A percentile compares a stretch with the other conserved stretches of the same genome.
These are phyloP conservation scores for Dispira parvispora DNA, from an alignment of 192 early-diverging fungal genomes.

Conservation along the genomic window DNA sequence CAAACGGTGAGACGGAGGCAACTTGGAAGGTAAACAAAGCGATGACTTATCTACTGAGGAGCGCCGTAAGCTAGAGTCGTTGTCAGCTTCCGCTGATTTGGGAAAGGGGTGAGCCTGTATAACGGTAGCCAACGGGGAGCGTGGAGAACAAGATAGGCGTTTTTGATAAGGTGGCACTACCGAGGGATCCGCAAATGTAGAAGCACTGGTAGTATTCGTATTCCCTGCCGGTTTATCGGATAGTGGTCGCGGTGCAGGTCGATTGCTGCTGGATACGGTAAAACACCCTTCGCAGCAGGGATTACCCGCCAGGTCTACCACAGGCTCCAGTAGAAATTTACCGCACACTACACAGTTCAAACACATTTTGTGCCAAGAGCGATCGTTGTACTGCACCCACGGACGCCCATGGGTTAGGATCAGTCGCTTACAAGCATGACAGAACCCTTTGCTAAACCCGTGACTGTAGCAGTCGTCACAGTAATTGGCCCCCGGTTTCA, in stretches of 20 bases:
- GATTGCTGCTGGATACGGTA: constrained; percentile 5
- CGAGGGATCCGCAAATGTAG: not conserved
- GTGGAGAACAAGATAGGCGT: not conserved
- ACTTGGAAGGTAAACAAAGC: not conserved
- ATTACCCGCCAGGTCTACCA: constrained; percentile 20
- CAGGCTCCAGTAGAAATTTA: constrained; percentile 21
- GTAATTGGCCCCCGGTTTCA: constrained; percentile 22
- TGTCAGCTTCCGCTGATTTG: not conserved
- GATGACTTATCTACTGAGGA: constrained; percentile 2
- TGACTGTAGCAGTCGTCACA: constrained; percentile 30
- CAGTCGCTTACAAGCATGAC: constrained; percentile 23
- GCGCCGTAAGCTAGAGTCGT: not conserved
- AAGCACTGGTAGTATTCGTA: no score
- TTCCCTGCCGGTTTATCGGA: not conserved
- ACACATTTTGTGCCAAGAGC: constrained; percentile 32
- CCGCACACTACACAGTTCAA: constrained; percentile 23
- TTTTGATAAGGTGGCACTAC: constrained; percentile 3
- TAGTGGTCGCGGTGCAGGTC: constrained; percentile 5
- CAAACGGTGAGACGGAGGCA: constrained; percentile 1
- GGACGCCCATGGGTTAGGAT: constrained; percentile 29
- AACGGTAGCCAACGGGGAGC: constrained; percentile 9
- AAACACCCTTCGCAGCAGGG: constrained; percentile 32
- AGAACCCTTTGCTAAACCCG: constrained; percentile 28
- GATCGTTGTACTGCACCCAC: constrained; percentile 28
- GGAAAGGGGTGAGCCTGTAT: not conserved